Evolutionary conservation across 176 grass and related monocot genomes (phyloP), one percentile per base, ranked within the genome.

Genomic region (Musa schizocarpa): DNA sequence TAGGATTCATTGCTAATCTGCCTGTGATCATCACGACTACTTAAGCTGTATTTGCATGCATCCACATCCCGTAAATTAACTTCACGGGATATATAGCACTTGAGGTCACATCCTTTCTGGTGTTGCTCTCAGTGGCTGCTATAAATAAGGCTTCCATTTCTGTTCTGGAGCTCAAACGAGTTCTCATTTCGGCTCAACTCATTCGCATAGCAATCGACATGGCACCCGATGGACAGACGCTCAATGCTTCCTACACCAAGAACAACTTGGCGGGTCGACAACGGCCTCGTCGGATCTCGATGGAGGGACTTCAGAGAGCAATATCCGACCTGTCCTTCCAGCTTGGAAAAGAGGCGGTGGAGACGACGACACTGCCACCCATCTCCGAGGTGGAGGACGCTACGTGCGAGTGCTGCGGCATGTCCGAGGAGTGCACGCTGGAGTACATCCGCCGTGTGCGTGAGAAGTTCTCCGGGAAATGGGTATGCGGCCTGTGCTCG

Each of bases 391-490:
- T 81, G 71, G 83, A 90, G 83, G 87, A 84, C 16, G 85, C 81
- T 68, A 86, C 81, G 74, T 96, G 92, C 83, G 90, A 91, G 74
- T 96, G 89, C 83, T 96, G 92, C 68, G 89, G 87, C 17, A 90
- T 96, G 92, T 79, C 72, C 76, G 89, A 96, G 83, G 89, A 96
- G 78, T 96, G 89, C 83, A 92, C 92, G 14, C 85, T 81, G 0
- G 79, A 77, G 68, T 96, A 96, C 83, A 90, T 85, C 55, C 79
- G 53, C 9, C 89, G 92, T 48, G 92, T 92, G 26, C 83, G 88
- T 49, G 92, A 92, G 12, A 88, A 77, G 50, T 90, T 89, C 86
- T 85, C 84, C 68, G 92, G 89, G 53, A 65, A 80, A 24, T 92
- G 83, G 92, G 74, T 96, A 63, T 96, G 92, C 73, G 92, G 92